Base-by-base conservation (phyloP, 768 basidiomycete genomes). In the Suillus bovinus region DNA sequence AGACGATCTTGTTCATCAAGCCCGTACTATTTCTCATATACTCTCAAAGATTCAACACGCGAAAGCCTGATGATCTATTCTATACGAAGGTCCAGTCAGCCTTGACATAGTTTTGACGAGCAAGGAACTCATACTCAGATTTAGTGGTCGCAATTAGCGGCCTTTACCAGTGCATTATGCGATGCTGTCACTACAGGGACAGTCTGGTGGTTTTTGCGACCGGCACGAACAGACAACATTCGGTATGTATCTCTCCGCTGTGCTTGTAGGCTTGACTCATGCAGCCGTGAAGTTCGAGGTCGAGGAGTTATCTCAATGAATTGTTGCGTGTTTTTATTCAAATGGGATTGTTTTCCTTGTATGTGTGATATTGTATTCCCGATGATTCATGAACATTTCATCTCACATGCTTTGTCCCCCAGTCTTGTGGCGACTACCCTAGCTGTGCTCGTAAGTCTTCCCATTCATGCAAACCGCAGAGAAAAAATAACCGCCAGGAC, bases 291-390 rank as follows among this genome's bases (percentile, higher is more conserved):
- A 55, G 34, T 22, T 55, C 34, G 24, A 55, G 34, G 22, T 36
- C 54, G 34, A 55, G 22, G 9, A 16, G 62, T 22, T 66, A 64
- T 22, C 61, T 72, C 62, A 64, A 49, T 44, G 57, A 29, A 38
- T n/a, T 71, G 42, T 62, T 57, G 1, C 5, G 17, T 4, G 20
- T 31, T 31, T 52, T 70, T 44, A 22, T 69, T 4, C 65, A 71
- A n/a, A 69, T 69, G 65, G 67, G 69, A n/a, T 20, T 67, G 27
- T 58, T 70, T 14, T 60, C 63, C 2, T 64, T 52, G 69, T 70
- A 49, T 54, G 67, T 59, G 6, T 31, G 39, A n/a, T n/a, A 17
- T 58, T 22, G 22, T 27, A 22, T 17, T 5, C 6, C 13, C 31
- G 54, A 0, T 2, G n/a, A n/a, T n/a, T n/a, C n/a, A n/a, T n/a